Evolutionary conservation across 2,329 filamentous ascomycete genomes (phyloP).

Genomic region (Aspergillus tubingensis): DNA sequence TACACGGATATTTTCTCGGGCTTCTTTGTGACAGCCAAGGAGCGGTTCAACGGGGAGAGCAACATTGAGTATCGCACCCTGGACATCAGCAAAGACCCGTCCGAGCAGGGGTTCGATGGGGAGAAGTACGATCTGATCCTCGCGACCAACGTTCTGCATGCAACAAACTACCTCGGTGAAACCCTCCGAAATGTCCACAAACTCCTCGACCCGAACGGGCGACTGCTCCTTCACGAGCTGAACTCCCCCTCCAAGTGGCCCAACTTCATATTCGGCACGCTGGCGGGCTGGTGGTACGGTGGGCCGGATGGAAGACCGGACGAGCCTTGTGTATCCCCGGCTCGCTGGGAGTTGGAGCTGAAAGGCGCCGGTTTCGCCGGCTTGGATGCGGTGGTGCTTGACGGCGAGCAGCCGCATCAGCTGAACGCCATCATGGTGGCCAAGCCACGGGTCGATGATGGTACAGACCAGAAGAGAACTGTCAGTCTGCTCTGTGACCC

Average conservation of each 20-base stretch:
- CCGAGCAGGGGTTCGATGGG: slow-evolving; percentile 28
- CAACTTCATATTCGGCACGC: slow-evolving; percentile 8
- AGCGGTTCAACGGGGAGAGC: slow-evolving; percentile 14
- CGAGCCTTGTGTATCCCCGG: slow-evolving; percentile 2
- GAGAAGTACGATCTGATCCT: slow-evolving; percentile 31
- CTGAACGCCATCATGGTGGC: not conserved
- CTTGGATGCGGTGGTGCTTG: not conserved
- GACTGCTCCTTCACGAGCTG: slow-evolving; percentile 8
- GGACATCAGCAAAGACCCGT: slow-evolving; percentile 28
- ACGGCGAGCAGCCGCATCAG: not conserved
- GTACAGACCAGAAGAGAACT: not conserved
- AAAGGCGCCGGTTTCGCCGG: slow-evolving; percentile 10
- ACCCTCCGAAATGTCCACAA: slow-evolving; percentile 23
- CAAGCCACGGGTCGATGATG: not conserved
- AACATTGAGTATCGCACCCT: slow-evolving; percentile 26
- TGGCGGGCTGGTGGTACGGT: slow-evolving; percentile 13
- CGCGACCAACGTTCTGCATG: slow-evolving; percentile 14
- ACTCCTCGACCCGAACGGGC: slow-evolving; percentile 42
- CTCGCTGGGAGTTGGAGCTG: slow-evolving; percentile 7
- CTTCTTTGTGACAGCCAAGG: slow-evolving; percentile 25
- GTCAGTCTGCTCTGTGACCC: not conserved
- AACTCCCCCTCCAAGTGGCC: not conserved
- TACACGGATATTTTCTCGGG: slow-evolving; percentile 28
- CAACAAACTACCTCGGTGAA: slow-evolving; percentile 13
- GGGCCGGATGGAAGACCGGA: slow-evolving; percentile 5